Evolutionary conservation across 2,329 filamentous ascomycete genomes (phyloP), one percentile per base, ranked within the genome.

Genomic region (Aspergillus luchuensis): DNA sequence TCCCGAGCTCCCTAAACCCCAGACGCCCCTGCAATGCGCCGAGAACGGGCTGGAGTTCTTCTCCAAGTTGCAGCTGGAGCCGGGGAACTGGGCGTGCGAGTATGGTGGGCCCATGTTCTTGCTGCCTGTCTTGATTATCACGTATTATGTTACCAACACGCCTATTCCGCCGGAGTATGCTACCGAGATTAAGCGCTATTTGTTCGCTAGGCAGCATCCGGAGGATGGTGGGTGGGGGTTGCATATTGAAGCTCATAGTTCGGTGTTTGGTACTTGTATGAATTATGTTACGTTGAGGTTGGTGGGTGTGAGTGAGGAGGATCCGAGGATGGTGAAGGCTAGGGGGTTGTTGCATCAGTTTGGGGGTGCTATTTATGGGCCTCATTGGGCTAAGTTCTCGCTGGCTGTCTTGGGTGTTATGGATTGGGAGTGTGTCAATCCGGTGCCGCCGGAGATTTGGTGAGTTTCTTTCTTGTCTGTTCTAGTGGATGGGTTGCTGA

Each of bases 371-470:
- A 81, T 91, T 13, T 88, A 92, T 69, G 87, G 87, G 1, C 96
- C 95, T 21, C 95, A 98, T 73, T 99, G 95, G 95, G 87, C 87
- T n/a, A 99, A 99, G 73, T 96, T 96, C 76, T 97, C 93, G 92
- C 84, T 99, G 50, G 89, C 89, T 41, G 84, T 96, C 2, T 78
- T 99, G 62, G 92, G 92, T 15, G 85, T 98, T 4, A 88, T 88
- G 72, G 81, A 89, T 28, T 99, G 94, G 92, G 92, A 96, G 58
- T 88, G 95, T 61, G 93, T 98, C 67, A 99, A 98, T 69, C 95
- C 95, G 0, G 88, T 95, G 2, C 95, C 95, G 1, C 91, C 95
- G 0, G 95, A 99, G 79, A 76, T 98, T 48, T 99, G 95, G 95
- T 82, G 77, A 23, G 73, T 78, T 15, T 65, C 28, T 73, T 78